These are phyloP conservation scores for Orbilia brochopaga DNA, from an alignment of 2,329 filamentous ascomycete species.

Conservation along the genomic window DNA sequence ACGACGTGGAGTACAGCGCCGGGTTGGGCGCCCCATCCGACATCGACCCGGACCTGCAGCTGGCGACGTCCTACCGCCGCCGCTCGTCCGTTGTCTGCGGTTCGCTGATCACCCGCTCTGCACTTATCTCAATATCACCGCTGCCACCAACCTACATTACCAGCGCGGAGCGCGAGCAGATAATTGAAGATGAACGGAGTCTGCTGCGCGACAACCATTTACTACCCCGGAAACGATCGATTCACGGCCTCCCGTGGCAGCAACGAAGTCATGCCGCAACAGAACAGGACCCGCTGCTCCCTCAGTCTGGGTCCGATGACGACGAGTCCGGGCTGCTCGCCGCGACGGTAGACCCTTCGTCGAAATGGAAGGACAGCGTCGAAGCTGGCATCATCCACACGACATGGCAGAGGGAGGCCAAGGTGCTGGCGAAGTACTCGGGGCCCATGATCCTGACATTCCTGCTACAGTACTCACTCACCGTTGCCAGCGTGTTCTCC, in stretches of 20 bases:
- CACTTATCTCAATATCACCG: constrained; percentile 49
- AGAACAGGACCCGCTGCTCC: constrained; percentile 57
- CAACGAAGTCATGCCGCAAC: constrained; percentile 63
- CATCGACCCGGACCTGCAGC: constrained; percentile 44
- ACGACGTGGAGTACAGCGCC: constrained; percentile 34
- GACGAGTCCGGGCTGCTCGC: constrained; percentile 26
- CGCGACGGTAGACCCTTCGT: constrained; percentile 61
- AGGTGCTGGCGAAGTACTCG: constrained; percentile 76
- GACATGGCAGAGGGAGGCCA: constrained; percentile 87
- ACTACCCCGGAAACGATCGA: constrained; percentile 67
- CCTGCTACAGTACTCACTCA: constrained; percentile 80
- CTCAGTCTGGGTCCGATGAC: constrained; percentile 26
- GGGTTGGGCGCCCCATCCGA: constrained; percentile 21
- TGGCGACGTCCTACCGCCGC: constrained; percentile 45
- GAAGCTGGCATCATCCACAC: constrained; percentile 80
- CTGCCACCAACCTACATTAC: constrained; percentile 59
- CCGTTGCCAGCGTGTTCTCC: constrained; percentile 79
- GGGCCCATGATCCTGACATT: constrained; percentile 75
- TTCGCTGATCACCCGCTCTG: constrained; percentile 52
- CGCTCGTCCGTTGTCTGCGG: constrained; percentile 52
- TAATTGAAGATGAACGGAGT: constrained; percentile 66
- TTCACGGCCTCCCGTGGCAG: constrained; percentile 57
- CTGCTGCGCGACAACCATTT: constrained; percentile 71
- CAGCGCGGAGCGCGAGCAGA: constrained; percentile 65
- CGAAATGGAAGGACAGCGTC: constrained; percentile 86